A percentile compares a stretch with the other conserved stretches of the same genome.
Conservation (phyloP, 129 eudicot species). For the Tanacetum coccineum region DNA sequence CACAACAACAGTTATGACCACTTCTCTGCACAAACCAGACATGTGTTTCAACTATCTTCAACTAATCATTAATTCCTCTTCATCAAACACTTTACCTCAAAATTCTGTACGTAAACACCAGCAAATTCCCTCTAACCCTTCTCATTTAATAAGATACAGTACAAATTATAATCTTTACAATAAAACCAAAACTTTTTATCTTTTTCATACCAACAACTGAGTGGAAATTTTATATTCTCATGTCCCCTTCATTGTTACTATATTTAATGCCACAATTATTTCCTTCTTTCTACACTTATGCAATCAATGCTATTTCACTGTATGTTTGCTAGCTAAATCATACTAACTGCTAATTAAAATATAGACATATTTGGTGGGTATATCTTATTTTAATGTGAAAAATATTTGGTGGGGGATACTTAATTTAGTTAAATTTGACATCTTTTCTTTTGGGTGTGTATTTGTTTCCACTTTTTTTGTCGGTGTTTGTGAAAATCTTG, state of each 20-base stretch:
- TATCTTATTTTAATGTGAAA: conserved; percentile 10
- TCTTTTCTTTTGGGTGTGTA: conserved; percentile 3
- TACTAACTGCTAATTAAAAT: conserved; percentile 13
- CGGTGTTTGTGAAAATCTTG: conserved; percentile 23
- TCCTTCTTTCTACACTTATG: background rate
- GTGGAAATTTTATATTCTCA: conserved; percentile 10
- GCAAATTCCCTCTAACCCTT: background rate
- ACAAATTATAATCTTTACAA: no score
- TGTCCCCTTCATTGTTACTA: background rate
- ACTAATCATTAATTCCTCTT: background rate
- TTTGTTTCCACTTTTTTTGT: conserved; percentile 20
- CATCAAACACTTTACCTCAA: background rate
- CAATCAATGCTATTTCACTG: conserved; percentile 17
- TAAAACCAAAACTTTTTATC: background rate
- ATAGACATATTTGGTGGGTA: conserved; percentile 19
- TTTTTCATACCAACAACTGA: no score
- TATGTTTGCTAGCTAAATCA: background rate
- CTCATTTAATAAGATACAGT: background rate
- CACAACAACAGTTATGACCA: conserved; percentile 6
- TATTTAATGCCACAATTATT: background rate
- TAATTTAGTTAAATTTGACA: conserved; percentile 8
- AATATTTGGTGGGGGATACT: conserved; percentile 16
- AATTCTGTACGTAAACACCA: background rate
- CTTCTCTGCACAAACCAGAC: conserved; percentile 19
- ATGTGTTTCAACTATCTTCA: conserved; percentile 15